A percentile compares a stretch with the other conserved stretches of the same genome.
phyloP scores from a whole-genome alignment of 495 filamentous ascomycete species.

The Echria macrotheca region DNA sequence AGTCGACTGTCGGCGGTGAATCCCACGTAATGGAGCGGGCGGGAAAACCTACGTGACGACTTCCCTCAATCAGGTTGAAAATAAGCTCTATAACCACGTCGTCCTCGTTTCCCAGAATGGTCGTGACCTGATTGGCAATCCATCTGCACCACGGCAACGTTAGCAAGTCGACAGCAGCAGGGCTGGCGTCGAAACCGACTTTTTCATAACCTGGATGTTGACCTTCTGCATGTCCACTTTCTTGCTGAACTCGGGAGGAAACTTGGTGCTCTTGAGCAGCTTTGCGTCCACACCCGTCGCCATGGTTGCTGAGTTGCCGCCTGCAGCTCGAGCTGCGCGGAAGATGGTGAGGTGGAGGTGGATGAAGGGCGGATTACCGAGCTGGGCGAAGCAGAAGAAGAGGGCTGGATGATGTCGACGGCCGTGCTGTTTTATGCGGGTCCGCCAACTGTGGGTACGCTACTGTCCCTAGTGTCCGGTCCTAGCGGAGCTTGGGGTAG shows the following conservation, averaged over 20 bases:
- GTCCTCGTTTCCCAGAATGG: conserved; percentile 84
- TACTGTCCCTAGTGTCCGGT: neutral
- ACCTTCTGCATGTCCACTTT: conserved; percentile 98
- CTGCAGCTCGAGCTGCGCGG: neutral
- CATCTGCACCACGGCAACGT: conserved; percentile 51
- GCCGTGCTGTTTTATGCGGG: conserved; percentile 10
- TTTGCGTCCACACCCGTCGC: conserved; percentile 76
- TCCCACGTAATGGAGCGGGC: neutral
- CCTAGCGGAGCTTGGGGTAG: too few relatives aligned
- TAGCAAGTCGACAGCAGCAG: neutral
- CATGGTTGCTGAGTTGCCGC: conserved; percentile 39
- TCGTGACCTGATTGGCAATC: conserved; percentile 82
- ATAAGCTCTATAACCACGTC: conserved; percentile 92
- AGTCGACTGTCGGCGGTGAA: neutral
- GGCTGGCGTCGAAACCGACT: conserved; percentile 46
- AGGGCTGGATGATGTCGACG: too few relatives aligned
- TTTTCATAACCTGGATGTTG: conserved; percentile 96
- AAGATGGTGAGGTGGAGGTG: neutral
- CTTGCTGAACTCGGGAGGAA: conserved; percentile 85
- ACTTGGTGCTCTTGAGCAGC: conserved; percentile 83
- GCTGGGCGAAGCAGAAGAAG: too few relatives aligned
- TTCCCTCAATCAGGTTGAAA: conserved; percentile 79
- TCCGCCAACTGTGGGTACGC: conserved; percentile 4
- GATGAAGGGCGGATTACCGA: neutral
- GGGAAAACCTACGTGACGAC: conserved; percentile 62